Conservation (phyloP, 352 stramenopile genomes). For the Globisporangium cystogenes region DNA sequence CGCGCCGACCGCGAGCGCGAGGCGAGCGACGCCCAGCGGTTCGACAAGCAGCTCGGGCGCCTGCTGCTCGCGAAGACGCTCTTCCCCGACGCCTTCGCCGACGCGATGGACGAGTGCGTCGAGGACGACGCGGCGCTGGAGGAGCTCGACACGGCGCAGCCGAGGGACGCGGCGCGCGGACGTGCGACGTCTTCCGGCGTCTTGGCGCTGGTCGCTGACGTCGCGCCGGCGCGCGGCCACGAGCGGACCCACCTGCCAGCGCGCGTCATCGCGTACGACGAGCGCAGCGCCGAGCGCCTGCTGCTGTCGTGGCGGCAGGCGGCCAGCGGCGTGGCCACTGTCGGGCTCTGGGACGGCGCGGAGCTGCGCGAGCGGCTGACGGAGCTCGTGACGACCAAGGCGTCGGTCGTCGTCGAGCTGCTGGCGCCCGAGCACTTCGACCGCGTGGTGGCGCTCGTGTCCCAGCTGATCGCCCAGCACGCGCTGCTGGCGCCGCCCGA, state of each 20-base stretch:
- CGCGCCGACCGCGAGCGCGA: not conserved
- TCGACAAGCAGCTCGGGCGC: slow-evolving; percentile 12
- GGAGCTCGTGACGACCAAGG: slow-evolving; percentile 23
- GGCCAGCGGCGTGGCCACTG: slow-evolving; percentile 2
- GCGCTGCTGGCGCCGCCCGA: slow-evolving; percentile 37
- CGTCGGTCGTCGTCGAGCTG: slow-evolving; percentile 37
- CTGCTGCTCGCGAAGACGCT: slow-evolving; percentile 34
- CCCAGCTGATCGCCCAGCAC: slow-evolving; percentile 46
- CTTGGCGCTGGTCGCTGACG: slow-evolving; percentile 6
- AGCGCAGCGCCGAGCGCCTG: not conserved
- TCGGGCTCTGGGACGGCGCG: slow-evolving; percentile 9
- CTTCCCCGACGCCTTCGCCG: slow-evolving; percentile 23
- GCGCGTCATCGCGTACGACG: slow-evolving; percentile 8
- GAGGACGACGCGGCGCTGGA: not conserved
- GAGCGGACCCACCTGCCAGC: slow-evolving; percentile 7
- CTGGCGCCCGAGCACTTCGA: slow-evolving; percentile 23
- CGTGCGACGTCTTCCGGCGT: no score
- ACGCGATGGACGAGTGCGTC: slow-evolving; percentile 15
- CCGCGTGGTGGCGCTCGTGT: slow-evolving; percentile 28
- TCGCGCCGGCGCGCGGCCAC: not conserved
- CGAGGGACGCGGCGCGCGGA: not conserved
- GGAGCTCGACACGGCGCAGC: not conserved
- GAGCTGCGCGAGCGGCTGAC: slow-evolving; percentile 12
- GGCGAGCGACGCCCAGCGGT: not conserved
- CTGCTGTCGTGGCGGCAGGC: slow-evolving; percentile 8